Percentiles rank a stretch among this genome's conserved stretches.
Conservation (phyloP, 768 basidiomycete genomes). For the Auricularia heimuer region DNA sequence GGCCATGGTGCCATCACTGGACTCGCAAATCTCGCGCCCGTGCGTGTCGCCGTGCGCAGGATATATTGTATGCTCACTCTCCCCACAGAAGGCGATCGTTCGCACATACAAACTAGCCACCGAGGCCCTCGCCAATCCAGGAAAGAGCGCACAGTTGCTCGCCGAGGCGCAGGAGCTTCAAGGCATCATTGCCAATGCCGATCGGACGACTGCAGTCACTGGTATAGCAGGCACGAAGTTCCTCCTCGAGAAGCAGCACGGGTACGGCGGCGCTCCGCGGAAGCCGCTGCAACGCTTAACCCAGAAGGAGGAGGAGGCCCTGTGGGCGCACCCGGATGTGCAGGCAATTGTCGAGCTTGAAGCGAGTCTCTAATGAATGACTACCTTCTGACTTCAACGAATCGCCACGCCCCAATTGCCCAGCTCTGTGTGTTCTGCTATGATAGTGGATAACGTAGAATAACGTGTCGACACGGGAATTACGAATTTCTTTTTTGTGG, state of each 20-base stretch:
- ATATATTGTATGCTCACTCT: not conserved
- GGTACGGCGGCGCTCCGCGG: constrained; percentile 75
- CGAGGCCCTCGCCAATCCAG: constrained; percentile 42
- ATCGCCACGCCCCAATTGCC: too few relatives aligned
- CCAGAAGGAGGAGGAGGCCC: constrained; percentile 39
- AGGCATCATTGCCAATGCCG: constrained; percentile 69
- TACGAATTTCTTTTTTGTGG: not conserved
- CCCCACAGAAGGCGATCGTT: constrained; percentile 36
- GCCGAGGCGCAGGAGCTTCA: constrained; percentile 67
- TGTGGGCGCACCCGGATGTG: constrained; percentile 71
- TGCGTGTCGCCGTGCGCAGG: constrained; percentile 19
- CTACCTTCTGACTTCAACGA: too few relatives aligned
- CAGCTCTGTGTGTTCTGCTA: too few relatives aligned
- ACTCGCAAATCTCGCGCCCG: constrained; percentile 75
- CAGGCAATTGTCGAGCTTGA: constrained; percentile 57
- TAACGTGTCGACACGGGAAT: not conserved
- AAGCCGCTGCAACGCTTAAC: constrained; percentile 65
- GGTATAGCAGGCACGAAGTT: constrained; percentile 80
- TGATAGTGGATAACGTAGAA: not conserved
- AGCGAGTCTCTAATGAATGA: not conserved
- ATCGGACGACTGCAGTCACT: constrained; percentile 67
- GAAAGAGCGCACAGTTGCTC: constrained; percentile 32
- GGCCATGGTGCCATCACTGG: constrained; percentile 89
- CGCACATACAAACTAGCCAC: constrained; percentile 54
- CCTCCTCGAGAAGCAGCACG: constrained; percentile 60